phyloP scores from a whole-genome alignment of 305 asterid species.

The Plantago rigida region DNA sequence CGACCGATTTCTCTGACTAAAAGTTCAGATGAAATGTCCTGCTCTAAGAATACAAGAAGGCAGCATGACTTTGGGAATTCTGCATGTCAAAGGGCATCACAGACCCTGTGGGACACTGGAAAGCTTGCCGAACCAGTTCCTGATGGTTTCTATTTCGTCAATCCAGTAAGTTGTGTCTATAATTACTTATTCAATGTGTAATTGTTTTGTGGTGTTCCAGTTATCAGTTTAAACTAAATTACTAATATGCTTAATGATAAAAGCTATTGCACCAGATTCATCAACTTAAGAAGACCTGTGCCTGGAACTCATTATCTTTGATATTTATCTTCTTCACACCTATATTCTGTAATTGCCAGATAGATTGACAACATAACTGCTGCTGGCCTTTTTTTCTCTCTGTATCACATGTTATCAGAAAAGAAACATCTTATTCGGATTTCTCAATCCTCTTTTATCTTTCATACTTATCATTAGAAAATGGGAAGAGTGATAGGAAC shows the following conservation, averaged over 20 bases:
- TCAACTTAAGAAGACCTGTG: no score
- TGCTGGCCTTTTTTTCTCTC: not conserved
- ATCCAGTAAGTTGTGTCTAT: slow-evolving; percentile 47
- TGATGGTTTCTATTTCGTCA: slow-evolving; percentile 74
- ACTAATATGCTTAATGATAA: slow-evolving; percentile 10
- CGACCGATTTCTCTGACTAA: slow-evolving; percentile 47
- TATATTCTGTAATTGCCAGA: slow-evolving; percentile 7
- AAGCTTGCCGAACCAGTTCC: slow-evolving; percentile 69
- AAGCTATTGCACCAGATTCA: slow-evolving; percentile 6
- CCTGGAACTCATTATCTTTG: no score
- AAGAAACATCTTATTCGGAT: no score
- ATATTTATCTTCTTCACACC: not conserved
- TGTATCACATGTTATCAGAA: not conserved
- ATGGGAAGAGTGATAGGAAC: no score
- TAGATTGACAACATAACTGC: not conserved
- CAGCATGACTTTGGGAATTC: slow-evolving; percentile 42
- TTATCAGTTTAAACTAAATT: not conserved
- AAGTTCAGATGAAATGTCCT: slow-evolving; percentile 38
- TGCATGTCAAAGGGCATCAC: slow-evolving; percentile 53
- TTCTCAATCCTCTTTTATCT: no score
- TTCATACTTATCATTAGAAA: no score
- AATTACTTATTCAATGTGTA: not conserved
- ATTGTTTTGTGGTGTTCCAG: slow-evolving; percentile 1
- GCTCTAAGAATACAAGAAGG: slow-evolving; percentile 34
- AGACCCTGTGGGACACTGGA: slow-evolving; percentile 78